Base-by-base conservation (phyloP, 768 basidiomycete species). In the Boletus coccyginus region DNA sequence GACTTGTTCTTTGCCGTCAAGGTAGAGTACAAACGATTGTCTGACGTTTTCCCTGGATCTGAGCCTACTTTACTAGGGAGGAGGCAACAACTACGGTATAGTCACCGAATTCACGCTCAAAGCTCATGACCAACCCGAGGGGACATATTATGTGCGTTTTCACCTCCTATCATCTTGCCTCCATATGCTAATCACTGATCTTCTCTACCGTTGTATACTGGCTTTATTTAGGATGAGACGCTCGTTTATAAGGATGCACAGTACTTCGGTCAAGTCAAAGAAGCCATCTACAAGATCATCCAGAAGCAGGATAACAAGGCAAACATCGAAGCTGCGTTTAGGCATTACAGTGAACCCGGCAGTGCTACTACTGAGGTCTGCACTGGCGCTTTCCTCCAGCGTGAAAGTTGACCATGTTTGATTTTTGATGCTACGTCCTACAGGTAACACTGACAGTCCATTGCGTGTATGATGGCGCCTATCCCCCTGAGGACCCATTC, bases 21-120 rank as follows among this genome's bases (percentile, higher is more conserved):
- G 50, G 58, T 59, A 24, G 10, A 24, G 38, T 39, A 17, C 35
- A 47, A 7, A 9, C 19, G 3, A 24, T 12, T 17, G 17, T 32
- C 10, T n/a, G 5, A 33, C 10, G 5, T 24, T 11, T 14, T 19
- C 31, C 1, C 32, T 42, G 29, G 21, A 32, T 32, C 27, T 38
- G 27, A 54, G 35, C 19, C 39, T 55, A 17, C 24, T 3, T 33
- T 14, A 7, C n/a, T n/a, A 66, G 66, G 66, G 66, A 17, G 66
- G 65, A 27, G 47, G 63, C 19, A 68, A 70, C 48, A 70, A 70
- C 35, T 70, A 62, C 38, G 68, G 68, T 29, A 63, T 70, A 44
- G 61, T 69, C 8, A 62, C 67, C 36, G 49, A 59, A 19, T 67
- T 69, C 45, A 66, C 58, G 3, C 50, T 70, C 46, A 59, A 52